These are phyloP conservation scores for Phlyctochytrium planicorne DNA, from an alignment of 192 early-diverging fungal species.

Conservation along the genomic window DNA sequence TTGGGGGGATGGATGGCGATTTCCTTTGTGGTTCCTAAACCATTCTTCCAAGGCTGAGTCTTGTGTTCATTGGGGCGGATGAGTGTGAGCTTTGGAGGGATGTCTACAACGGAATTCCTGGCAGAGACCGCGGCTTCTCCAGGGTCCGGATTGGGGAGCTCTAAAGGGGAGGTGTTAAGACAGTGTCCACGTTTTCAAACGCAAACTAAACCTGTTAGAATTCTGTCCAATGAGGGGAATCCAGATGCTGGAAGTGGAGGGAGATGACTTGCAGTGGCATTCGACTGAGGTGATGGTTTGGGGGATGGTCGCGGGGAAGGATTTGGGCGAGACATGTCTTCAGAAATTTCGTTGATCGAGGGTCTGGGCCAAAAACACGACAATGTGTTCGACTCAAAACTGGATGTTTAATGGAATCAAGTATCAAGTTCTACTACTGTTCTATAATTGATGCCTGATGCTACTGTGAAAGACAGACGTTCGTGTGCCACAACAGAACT, in stretches of 20 bases:
- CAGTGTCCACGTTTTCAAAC: too few species aligned
- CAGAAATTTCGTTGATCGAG: too few species aligned
- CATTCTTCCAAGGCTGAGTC: slow-evolving; percentile 61
- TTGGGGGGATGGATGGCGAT: slow-evolving; percentile 56
- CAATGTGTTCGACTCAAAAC: too few species aligned
- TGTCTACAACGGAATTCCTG: slow-evolving; percentile 2
- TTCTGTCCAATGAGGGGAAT: neutral
- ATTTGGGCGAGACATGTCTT: too few species aligned
- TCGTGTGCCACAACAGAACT: too few species aligned
- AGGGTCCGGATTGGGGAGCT: neutral
- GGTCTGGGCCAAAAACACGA: too few species aligned
- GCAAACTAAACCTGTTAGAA: too few species aligned
- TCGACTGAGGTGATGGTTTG: neutral
- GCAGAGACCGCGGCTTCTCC: neutral
- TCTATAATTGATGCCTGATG: too few species aligned
- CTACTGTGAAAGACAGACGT: too few species aligned
- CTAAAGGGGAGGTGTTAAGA: too few species aligned
- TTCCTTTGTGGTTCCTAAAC: slow-evolving; percentile 58
- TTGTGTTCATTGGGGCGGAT: slow-evolving; percentile 14
- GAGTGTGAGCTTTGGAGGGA: slow-evolving; percentile 14
- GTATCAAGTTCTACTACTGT: too few species aligned
- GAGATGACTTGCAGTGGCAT: neutral
- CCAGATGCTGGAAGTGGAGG: neutral
- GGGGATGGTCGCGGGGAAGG: neutral
- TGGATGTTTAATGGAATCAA: too few species aligned